phyloP scores from a whole-genome alignment of 1,139 yeast species.

The Yamadazyma kanchanaburiensis region DNA sequence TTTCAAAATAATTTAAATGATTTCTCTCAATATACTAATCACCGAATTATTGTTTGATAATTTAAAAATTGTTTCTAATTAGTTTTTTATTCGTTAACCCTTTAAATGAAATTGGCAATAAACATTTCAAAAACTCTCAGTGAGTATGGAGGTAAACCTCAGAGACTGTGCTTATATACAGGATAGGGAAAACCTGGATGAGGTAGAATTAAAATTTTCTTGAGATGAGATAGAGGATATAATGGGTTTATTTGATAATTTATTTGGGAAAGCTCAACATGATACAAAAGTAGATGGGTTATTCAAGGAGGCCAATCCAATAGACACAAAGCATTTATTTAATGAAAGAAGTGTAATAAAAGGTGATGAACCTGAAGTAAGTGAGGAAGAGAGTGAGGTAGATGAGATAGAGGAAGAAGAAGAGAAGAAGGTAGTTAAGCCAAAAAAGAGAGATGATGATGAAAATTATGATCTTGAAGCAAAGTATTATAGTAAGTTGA shows the following conservation, averaged over 20 bases:
- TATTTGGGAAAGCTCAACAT: slow-evolving; percentile 25
- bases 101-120: too few species aligned
- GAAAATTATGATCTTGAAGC: slow-evolving; percentile 48
- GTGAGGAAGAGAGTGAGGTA: slow-evolving; percentile 1
- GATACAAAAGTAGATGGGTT: slow-evolving; percentile 32
- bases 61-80: too few species aligned
- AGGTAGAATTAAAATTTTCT: too few species aligned
- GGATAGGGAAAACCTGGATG: too few species aligned
- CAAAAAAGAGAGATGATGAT: slow-evolving; percentile 22
- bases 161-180: too few species aligned
- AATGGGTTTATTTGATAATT: slow-evolving; percentile 25
- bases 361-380: neutral
- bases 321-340: slow-evolving; percentile 6
- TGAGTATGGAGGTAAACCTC: too few species aligned
- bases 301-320: slow-evolving; percentile 20
- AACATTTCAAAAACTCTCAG: too few species aligned
- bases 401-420: neutral
- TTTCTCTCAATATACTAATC: too few species aligned
- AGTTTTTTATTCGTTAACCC: too few species aligned
- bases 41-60: too few species aligned
- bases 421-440: slow-evolving; percentile 6
- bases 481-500: slow-evolving; percentile 40
- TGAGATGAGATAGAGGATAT: too few species aligned
- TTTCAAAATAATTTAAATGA: too few species aligned
- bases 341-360: slow-evolving; percentile 4